Conservation (phyloP, 805 yeast species). For the Teunomyces tritomae region DNA sequence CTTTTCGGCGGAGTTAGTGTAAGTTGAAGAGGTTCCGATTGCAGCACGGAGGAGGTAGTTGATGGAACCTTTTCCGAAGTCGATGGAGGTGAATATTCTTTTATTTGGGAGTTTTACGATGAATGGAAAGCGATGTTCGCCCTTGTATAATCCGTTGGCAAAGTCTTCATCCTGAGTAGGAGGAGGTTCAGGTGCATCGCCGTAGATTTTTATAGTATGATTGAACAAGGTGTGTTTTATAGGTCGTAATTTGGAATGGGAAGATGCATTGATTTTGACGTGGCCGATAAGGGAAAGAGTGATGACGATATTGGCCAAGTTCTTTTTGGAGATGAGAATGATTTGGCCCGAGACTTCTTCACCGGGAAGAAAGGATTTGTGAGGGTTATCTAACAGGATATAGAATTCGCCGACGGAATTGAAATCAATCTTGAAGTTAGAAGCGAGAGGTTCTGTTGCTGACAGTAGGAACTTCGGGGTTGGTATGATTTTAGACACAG, state of each 20-base stretch:
- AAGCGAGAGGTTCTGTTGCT: conserved; percentile 9
- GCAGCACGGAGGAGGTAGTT: conserved; percentile 60
- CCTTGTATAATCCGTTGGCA: conserved; percentile 59
- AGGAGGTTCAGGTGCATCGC: conserved; percentile 20
- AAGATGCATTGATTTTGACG: conserved; percentile 52
- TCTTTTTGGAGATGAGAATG: conserved; percentile 53
- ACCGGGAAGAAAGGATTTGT: conserved; percentile 75
- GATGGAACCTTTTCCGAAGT: conserved; percentile 85
- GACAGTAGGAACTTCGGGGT: conserved; percentile 9
- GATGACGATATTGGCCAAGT: conserved; percentile 51
- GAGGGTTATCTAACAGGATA: conserved; percentile 71
- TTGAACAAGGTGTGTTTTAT: conserved; percentile 53
- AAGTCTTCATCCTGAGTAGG: conserved; percentile 15
- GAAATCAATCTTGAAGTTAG: conserved; percentile 31
- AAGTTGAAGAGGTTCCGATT: conserved; percentile 19
- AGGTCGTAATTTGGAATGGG: conserved; percentile 53
- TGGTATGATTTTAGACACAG: conserved; percentile 47
- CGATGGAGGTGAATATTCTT: conserved; percentile 69
- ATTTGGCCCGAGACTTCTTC: conserved; percentile 68
- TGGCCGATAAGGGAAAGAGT: conserved; percentile 55
- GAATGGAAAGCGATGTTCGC: conserved; percentile 88
- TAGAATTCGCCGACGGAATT: conserved; percentile 61
- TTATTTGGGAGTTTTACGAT: conserved; percentile 75
- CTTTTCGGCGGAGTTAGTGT: not conserved
- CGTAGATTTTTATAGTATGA: conserved; percentile 59